Evolutionary conservation across 331 rosid genomes (phyloP), one percentile per base, ranked within the genome.

Genomic region (Cydonia oblonga): DNA sequence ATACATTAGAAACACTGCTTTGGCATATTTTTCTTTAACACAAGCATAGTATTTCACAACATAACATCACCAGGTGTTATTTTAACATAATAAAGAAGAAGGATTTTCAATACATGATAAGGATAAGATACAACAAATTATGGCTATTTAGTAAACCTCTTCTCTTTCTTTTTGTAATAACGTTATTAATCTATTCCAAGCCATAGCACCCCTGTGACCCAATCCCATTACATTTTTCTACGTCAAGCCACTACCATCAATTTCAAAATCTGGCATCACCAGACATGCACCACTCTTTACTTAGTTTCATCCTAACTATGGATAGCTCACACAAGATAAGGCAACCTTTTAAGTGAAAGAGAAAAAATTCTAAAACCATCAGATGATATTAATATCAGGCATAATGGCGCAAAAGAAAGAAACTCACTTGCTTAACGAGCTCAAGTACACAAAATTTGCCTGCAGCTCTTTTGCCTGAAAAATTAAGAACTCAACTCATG

Each of bases 351-450:
- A 35, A 18, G 26, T 9, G 16, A 26, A 42, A n/a, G 22, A 23
- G 28, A 38, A 28, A 56, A 54, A 69, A 11, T 29, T 57, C 19
- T 33, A 15, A 22, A 40, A 73, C 44, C 46, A 16, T 9, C 66
- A 40, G 11, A 53, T 15, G 65, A 54, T 15, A 30, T 74, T 79
- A 74, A 75, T 24, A 19, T 38, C n/a, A 19, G 18, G 51, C 72
- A 49, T 25, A 29, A 24, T 28, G 12, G 72, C 2, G 56, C 29
- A 54, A n/a, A 80, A 40, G 23, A 58, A 33, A 70, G 64, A 9
- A 64, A 93, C 93, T 81, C 82, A 93, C 98, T 86, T 87, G 98
- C 97, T 90, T 76, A 93, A 87, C 70, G 66, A 67, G 81, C 86
- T 83, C 81, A 93, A 73, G 82, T 90, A 90, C 58, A 74, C 78